phyloP scores from a whole-genome alignment of 139 green algal species.

The Pedinophyceae sp. region DNA sequence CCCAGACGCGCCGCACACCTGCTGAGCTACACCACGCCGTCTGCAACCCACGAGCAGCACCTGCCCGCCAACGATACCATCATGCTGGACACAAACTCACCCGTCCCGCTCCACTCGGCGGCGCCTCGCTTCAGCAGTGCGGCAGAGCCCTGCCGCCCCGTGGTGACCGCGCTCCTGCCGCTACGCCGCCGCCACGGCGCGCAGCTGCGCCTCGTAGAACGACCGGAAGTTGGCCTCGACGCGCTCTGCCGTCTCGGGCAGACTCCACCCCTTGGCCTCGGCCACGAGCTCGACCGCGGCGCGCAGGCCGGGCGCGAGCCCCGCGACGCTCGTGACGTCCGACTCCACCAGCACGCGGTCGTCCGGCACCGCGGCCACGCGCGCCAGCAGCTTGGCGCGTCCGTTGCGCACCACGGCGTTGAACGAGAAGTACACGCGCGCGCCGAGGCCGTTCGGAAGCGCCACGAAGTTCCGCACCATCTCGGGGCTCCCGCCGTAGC shows the following conservation, averaged over 20 bases:
- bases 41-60: too few relatives aligned
- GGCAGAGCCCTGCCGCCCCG: too few relatives aligned
- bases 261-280: constrained; percentile 6
- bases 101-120: too few relatives aligned
- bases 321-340: constrained; percentile 8
- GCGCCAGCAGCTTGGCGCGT: constrained; percentile 11
- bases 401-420: constrained; percentile 19
- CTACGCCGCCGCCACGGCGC: too few relatives aligned
- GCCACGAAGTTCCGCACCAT: constrained; percentile 15
- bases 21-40: too few relatives aligned
- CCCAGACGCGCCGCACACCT: too few relatives aligned
- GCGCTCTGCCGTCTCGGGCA: constrained; percentile 1
- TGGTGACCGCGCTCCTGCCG: too few relatives aligned
- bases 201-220: too few relatives aligned
- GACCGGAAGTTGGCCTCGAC: constrained; percentile 5
- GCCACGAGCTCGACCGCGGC: constrained; percentile 6
- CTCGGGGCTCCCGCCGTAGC: constrained; percentile 20
- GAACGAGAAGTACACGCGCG: constrained; percentile 32
- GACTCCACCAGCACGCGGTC: constrained; percentile 26
- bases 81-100: too few relatives aligned
- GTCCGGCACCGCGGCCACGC: constrained; percentile 19
- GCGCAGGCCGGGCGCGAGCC: constrained; percentile 11
- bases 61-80: too few relatives aligned
- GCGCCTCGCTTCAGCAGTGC: too few relatives aligned
- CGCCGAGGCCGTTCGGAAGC: neutral